phyloP scores from a whole-genome alignment of 139 green algal genomes.

The Coelastrella sp. region DNA sequence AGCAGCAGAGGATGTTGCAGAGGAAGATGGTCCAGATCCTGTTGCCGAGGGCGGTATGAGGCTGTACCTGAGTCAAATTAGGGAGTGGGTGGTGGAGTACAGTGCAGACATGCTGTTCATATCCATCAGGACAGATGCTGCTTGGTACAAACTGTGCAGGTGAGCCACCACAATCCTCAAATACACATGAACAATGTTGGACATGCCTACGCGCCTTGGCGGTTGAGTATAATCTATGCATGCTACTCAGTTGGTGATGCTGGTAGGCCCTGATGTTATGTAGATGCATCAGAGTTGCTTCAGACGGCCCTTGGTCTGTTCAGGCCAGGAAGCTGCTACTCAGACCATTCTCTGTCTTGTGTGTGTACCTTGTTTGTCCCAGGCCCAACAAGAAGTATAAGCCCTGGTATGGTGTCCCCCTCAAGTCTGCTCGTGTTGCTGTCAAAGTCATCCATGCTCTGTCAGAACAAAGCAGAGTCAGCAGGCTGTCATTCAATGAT shows the following conservation, averaged over 20 bases:
- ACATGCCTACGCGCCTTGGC: too few species aligned
- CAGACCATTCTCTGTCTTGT: too few species aligned
- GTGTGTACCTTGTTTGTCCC: not conserved
- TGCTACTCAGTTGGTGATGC: too few species aligned
- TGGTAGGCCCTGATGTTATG: too few species aligned
- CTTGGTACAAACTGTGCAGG: conserved; percentile 89
- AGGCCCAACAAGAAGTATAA: conserved; percentile 76
- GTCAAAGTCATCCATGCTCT: conserved; percentile 75
- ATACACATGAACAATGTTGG: too few species aligned
- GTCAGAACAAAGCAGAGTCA: conserved; percentile 71
- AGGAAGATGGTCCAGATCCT: conserved; percentile 32
- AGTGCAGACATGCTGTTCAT: conserved; percentile 90
- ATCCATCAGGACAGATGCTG: conserved; percentile 90
- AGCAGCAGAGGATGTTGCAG: conserved; percentile 23
- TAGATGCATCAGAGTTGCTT: too few species aligned
- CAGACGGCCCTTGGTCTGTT: too few species aligned
- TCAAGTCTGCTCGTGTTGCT: conserved; percentile 82
- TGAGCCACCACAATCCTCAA: conserved; percentile 42
- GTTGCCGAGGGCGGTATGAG: conserved; percentile 73
- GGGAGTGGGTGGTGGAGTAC: conserved; percentile 95
- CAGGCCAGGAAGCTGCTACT: too few species aligned
- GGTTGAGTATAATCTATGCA: too few species aligned
- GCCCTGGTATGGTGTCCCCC: conserved; percentile 83
- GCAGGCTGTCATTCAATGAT: conserved; percentile 84
- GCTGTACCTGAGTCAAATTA: conserved; percentile 89